Evolutionary conservation across 73 alveolate genomes (phyloP), one percentile per base, ranked within the genome.

Genomic region (Paramecium primaurelia): DNA sequence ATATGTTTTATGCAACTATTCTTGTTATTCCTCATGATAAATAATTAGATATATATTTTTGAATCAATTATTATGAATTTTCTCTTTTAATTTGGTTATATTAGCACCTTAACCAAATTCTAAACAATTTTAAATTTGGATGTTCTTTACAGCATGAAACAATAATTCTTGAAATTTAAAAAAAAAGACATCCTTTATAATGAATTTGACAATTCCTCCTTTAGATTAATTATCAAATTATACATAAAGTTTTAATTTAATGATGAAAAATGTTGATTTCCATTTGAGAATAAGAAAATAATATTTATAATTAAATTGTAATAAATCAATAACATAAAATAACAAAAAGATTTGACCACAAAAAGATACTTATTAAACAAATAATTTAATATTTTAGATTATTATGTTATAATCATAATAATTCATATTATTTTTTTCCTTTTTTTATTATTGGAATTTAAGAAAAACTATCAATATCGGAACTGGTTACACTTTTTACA

Each of bases 61-160:
- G 58, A 96, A 97, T 58, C 73, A 73, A 44, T 97, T 98, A 92
- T 97, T 97, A 92, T 97, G 98, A 71, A 95, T 71, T 34, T 97
- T 93, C 18, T 98, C 99, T 7, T 77, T 92, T 71, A 95, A 73
- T 14, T 84, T 58, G 32, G 97, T 95, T 4, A 98, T 97, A 14
- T 94, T 98, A 89, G 94, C 95, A 20, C 99, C 99, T 25, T 95
- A 93, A 18, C 98, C 99, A 49, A 97, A 28, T 86, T 97, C 98
- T 58, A 97, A 97, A 26, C 98, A 98, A 60, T 95, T 96, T 22
- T 98, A 95, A 37, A 97, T 97, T 42, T 97, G 97, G 45, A 97
- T 89, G 45, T 96, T 92, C 88, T 96, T 92, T 94, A 97, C 92
- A 18, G 98, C 98, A 77, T 96, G 90, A 45, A 97, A 97, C 2